phyloP scores from a whole-genome alignment of 805 yeast species.

The Kuraishia ogatae region DNA sequence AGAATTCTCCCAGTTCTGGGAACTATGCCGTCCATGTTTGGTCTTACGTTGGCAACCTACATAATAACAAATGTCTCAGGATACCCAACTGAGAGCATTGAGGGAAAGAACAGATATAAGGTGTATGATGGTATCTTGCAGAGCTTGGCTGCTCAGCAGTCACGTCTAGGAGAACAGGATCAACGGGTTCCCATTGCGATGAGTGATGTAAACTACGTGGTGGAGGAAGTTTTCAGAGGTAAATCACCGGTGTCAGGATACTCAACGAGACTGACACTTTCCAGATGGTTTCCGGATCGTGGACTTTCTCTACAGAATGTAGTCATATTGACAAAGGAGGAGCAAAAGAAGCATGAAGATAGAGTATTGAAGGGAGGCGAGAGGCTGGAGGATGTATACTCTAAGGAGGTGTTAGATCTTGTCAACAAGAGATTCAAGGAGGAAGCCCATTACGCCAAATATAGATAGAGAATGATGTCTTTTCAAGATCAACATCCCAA shows the following conservation, averaged over 20 bases:
- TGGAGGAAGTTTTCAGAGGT: slow-evolving; percentile 91
- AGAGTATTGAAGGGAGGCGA: slow-evolving; percentile 67
- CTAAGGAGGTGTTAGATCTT: slow-evolving; percentile 43
- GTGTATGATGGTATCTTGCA: slow-evolving; percentile 78
- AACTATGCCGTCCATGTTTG: slow-evolving; percentile 95
- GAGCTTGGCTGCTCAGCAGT: slow-evolving; percentile 79
- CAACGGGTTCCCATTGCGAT: slow-evolving; percentile 70
- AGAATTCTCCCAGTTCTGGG: slow-evolving; percentile 94
- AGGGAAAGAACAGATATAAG: slow-evolving; percentile 82
- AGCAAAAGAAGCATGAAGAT: slow-evolving; percentile 72
- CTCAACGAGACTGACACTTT: slow-evolving; percentile 69
- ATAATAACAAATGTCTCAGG: slow-evolving; percentile 74
- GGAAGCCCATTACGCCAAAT: slow-evolving; percentile 61
- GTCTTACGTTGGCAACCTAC: slow-evolving; percentile 81
- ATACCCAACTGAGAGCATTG: slow-evolving; percentile 85
- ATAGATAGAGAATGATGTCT: slow-evolving; percentile 22
- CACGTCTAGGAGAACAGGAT: slow-evolving; percentile 63
- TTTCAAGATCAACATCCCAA: no score
- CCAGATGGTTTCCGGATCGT: slow-evolving; percentile 73
- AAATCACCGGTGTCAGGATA: slow-evolving; percentile 82
- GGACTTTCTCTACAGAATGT: slow-evolving; percentile 69
- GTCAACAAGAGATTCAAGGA: slow-evolving; percentile 63
- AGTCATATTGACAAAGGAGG: slow-evolving; percentile 83
- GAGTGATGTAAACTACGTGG: slow-evolving; percentile 68
- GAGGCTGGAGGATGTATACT: slow-evolving; percentile 52